Conservation (phyloP, 306 rosid genomes). For the Oxytropis ochrocephala region DNA sequence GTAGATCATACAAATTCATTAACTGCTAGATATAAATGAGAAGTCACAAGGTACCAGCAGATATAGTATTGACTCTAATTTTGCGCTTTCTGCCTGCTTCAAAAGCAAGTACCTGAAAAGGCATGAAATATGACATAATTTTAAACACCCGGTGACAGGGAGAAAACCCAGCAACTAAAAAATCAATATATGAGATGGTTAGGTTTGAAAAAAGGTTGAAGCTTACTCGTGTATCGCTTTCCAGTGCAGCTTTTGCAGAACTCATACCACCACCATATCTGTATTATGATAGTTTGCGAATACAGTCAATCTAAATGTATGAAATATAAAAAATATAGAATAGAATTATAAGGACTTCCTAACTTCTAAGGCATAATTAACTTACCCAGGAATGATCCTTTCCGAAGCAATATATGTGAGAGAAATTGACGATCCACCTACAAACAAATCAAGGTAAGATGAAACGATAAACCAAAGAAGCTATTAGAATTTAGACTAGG, state of each 20-base stretch:
- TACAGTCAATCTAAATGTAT: neutral
- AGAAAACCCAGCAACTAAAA: neutral
- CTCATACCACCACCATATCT: slow-evolving; percentile 99
- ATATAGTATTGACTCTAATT: slow-evolving; percentile 91
- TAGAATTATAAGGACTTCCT: neutral
- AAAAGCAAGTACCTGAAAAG: slow-evolving; percentile 88
- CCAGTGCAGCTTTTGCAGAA: slow-evolving; percentile 97
- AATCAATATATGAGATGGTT: neutral
- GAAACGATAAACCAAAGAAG: neutral
- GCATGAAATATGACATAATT: neutral
- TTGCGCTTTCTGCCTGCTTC: slow-evolving; percentile 92
- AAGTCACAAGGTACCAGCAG: slow-evolving; percentile 58
- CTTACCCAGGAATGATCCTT: slow-evolving; percentile 91
- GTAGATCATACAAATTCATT: neutral
- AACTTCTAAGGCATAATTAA: slow-evolving; percentile 16
- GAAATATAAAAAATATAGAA: neutral
- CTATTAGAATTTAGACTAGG: neutral
- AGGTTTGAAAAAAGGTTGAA: neutral
- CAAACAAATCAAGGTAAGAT: slow-evolving; percentile 10
- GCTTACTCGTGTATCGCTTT: slow-evolving; percentile 87
- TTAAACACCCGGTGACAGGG: neutral
- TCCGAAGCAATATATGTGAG: slow-evolving; percentile 95
- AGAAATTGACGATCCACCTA: slow-evolving; percentile 93
- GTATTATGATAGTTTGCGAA: slow-evolving; percentile 11
- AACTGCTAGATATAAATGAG: neutral